Evolutionary conservation across 2,329 filamentous ascomycete species (phyloP), one percentile per base, ranked within the genome.

Genomic region (Diplocarpon rosae): DNA sequence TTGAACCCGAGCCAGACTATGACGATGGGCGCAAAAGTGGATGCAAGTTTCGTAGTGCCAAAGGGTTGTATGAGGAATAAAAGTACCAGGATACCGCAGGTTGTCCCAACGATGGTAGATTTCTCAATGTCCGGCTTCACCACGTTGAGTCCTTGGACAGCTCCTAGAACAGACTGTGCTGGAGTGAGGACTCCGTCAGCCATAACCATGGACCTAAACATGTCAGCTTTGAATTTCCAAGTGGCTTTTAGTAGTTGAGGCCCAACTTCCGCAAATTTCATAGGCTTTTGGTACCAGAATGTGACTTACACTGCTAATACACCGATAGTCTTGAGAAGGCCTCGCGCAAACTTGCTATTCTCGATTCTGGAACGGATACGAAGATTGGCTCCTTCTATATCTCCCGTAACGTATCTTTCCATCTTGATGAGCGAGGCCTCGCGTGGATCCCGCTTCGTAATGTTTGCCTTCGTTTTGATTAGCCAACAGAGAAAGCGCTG

Each of bases 1-100:
- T 83, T 83, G 57, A 82, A 74, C 1, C 69, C 65, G 1, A 85
- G 69, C 79, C 80, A 84, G n/a, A 82, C 45, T 51, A 82, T 66
- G 52, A 84, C 72, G 14, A 84, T 72, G 0, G 80, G 80, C 1
- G 80, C 79, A 52, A 83, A 84, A 0, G 65, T 59, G 6, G 65
- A 68, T 0, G 76, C 77, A 12, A 83, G 66, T 54, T 72, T 76
- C 1, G 72, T 66, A 0, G 77, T 78, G 1, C 80, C 80, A 3
- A 84, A 64, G 0, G 80, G 80, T 53, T 85, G 80, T 15, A 83
- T 62, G 5, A 70, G 44, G 54, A 83, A 84, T 0, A 85, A 67
- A 0, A 78, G 40, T 1, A 84, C 66, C 2, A 84, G 63, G 37
- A 83, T 83, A 2, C 69, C 77, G 49, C 78, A 83, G 0, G 76